phyloP scores from a whole-genome alignment of 2,329 filamentous ascomycete genomes.

The Helotiales sp. region DNA sequence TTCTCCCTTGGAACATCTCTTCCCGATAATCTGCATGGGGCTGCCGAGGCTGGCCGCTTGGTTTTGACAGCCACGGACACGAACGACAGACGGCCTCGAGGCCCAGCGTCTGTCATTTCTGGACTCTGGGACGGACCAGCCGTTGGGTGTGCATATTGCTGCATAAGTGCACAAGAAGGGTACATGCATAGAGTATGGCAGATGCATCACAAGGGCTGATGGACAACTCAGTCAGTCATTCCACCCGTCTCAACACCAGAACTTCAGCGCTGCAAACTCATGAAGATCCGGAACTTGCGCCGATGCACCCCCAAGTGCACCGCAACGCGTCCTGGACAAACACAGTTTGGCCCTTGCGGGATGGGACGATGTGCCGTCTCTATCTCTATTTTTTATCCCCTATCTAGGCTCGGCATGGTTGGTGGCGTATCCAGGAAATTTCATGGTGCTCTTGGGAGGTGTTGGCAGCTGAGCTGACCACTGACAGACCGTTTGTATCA shows the following conservation, averaged over 20 bases:
- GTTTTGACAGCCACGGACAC: too few species aligned
- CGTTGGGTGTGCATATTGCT: constrained; percentile 1
- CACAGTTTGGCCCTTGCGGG: background rate
- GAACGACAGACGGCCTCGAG: background rate
- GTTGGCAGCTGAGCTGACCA: constrained; percentile 6
- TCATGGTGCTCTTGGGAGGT: constrained; percentile 1
- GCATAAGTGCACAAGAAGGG: background rate
- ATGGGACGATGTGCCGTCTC: background rate
- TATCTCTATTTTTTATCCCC: background rate
- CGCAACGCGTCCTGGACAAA: constrained; percentile 1
- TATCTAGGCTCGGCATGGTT: constrained; percentile 6
- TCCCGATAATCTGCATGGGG: background rate
- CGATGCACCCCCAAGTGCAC: background rate
- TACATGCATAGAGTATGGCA: background rate
- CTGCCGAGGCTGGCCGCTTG: too few species aligned
- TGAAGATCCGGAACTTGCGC: background rate
- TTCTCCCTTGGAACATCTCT: background rate
- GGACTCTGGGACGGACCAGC: background rate
- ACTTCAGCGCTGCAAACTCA: background rate
- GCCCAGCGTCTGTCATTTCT: background rate
- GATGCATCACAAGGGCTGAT: background rate
- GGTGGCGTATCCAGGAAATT: constrained; percentile 7
- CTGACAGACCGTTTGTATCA: background rate
- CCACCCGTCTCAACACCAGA: background rate
- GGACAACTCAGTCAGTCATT: background rate